These are phyloP conservation scores for Volvariella surrecta DNA, from an alignment of 1,284 basidiomycete species.

Conservation along the genomic window DNA sequence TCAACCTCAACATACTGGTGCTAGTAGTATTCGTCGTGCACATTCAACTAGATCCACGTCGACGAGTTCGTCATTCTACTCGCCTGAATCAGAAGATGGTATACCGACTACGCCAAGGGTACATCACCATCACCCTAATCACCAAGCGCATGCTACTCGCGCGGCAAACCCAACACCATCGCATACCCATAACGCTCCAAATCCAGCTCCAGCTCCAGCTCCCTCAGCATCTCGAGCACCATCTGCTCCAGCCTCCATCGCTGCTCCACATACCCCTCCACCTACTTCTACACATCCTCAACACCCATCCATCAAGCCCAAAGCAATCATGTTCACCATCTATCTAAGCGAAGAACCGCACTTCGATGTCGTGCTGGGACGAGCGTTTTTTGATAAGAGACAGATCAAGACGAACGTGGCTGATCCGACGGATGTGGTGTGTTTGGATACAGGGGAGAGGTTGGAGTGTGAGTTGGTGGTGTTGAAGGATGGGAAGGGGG, in stretches of 20 bases:
- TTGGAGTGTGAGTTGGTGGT: slow-evolving; percentile 90
- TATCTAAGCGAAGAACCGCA: slow-evolving; percentile 92
- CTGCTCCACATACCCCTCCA: slow-evolving; percentile 4
- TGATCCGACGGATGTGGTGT: slow-evolving; percentile 88
- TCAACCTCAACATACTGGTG: too few species aligned
- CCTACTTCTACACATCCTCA: slow-evolving; percentile 5
- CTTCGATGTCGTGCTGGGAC: slow-evolving; percentile 93
- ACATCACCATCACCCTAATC: too few species aligned
- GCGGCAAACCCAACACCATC: background rate
- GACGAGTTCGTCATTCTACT: too few species aligned
- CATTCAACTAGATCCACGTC: too few species aligned
- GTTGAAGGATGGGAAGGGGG: slow-evolving; percentile 78
- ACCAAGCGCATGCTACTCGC: background rate
- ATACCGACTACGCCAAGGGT: too few species aligned
- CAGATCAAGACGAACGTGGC: slow-evolving; percentile 75
- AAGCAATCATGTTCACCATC: slow-evolving; percentile 37
- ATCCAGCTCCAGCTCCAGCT: background rate
- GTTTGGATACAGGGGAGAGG: slow-evolving; percentile 92
- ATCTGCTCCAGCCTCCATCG: slow-evolving; percentile 24
- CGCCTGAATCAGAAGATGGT: too few species aligned
- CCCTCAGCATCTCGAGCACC: too few species aligned
- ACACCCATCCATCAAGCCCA: slow-evolving; percentile 12
- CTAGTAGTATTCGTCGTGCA: too few species aligned
- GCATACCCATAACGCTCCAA: background rate
- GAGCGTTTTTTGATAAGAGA: slow-evolving; percentile 90